Base-by-base conservation (phyloP, 169 alveolate species). In the Plasmodium ovale region DNA sequence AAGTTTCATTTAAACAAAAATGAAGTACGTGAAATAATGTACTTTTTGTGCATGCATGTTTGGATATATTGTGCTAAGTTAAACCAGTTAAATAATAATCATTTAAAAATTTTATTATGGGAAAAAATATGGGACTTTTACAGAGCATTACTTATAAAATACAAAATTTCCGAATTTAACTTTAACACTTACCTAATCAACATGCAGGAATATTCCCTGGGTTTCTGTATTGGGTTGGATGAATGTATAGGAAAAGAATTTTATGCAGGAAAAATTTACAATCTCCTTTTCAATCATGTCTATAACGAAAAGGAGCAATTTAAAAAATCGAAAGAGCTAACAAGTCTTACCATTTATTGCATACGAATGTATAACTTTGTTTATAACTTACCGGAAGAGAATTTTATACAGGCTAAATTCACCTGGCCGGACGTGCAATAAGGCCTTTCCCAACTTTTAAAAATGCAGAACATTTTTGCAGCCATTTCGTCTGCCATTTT, bases 51-150 rank as follows among this genome's bases (percentile, higher is more conserved):
- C 65, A 56, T 79, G 35, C 89, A 79, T n/a, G 89, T 79, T n/a
- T 79, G 89, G 89, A 79, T 79, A 44, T 79, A 79, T 65, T 79
- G 82, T 39, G 82, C 72, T 27, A 79, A 58, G 27, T 62, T 79
- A 79, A 79, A 79, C 39, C 31, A 39, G 58, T 47, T 79, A 69
- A 79, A 79, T 64, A 62, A 79, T 67, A 68, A 54, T 6, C 47
- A 64, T 49, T 49, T 79, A 31, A 79, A 79, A 42, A 47, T 79
- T 33, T 69, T 79, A 47, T 29, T 79, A 68, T 79, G 77, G 82
- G 89, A 79, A 79, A 64, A 64, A 16, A 79, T 79, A 79, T 79
- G 89, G 89, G 89, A 79, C 37, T 79, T 64, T 79, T 79, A 79
- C 47, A 79, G 89, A 42, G 89, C 82, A 10, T 79, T 79, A 65